Evolutionary conservation across 305 asterid species (phyloP), one percentile per base, ranked within the genome.

Genomic region (Coffea humblotiana): DNA sequence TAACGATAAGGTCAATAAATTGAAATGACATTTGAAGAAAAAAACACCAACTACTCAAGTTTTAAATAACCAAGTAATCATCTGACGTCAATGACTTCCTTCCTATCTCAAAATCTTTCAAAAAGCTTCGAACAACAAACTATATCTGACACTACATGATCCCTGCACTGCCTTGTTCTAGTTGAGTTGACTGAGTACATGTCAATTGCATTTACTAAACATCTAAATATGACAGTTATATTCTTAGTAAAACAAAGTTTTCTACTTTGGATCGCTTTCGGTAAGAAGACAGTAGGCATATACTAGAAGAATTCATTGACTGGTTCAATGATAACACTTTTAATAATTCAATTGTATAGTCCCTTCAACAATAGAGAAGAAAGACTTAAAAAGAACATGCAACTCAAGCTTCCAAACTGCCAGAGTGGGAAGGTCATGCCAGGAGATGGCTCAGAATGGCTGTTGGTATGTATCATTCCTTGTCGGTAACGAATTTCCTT

Each of bases 381-480:
- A 77, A 21, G 35, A 65, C 3, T 14, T 29, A 16, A 37, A 37
- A 0, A 64, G 48, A 47, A 64, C 32, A 76, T 64, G 72, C 72
- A 29, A 15, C 40, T 75, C 18, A 25, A 25, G 72, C 72, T 76
- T 47, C 65, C 79, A 47, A 19, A 48, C n/a, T 6, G 49, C 45
- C 79, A 76, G 3, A 47, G 29, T 27, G 73, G 73, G 45, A 47
- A 64, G 23, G 4, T 47, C 74, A 66, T 77, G 74, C 66, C 80
- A 19, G 80, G 67, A 49, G 67, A 43, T 77, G 80, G 25, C 37
- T 32, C 80, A 29, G 74, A 77, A 8, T 66, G 80, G 80, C 19
- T 66, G 16, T 8, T 66, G 80, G 80, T 66, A 66, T 66, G 74
- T 32, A 19, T 54, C 35, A 15, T 58, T 56, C 77, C 35, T 56